Conservation (phyloP, 2,329 filamentous ascomycete genomes). For the Talaromyces albobiverticillius region DNA sequence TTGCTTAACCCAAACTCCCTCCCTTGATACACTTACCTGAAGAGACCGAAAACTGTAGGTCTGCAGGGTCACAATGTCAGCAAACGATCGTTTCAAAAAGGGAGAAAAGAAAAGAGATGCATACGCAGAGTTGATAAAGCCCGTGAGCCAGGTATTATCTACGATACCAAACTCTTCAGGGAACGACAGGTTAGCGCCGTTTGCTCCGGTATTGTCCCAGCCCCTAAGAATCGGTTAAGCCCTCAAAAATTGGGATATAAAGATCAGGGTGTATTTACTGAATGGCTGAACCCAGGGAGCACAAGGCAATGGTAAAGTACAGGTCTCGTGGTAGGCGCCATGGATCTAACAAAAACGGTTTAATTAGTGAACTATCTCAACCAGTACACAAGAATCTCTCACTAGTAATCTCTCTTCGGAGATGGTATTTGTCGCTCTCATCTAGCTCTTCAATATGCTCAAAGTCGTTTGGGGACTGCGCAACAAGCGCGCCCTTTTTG, state of each 20-base stretch:
- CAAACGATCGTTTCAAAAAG: not conserved
- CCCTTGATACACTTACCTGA: constrained; percentile 14
- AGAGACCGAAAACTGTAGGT: constrained; percentile 17
- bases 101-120: constrained; percentile 25
- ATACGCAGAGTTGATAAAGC: constrained; percentile 58
- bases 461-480: constrained; percentile 49
- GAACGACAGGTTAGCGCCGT: constrained; percentile 45
- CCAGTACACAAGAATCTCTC: constrained; percentile 32
- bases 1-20: not conserved
- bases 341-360: constrained; percentile 13
- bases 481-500: constrained; percentile 51
- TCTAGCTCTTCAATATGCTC: constrained; percentile 47
- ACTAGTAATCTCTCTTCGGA: constrained; percentile 46
- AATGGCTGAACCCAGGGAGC: constrained; percentile 42
- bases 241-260: not conserved
- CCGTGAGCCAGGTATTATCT: constrained; percentile 59
- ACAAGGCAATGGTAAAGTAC: constrained; percentile 31
- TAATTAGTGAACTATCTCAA: not conserved
- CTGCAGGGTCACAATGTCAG: not conserved
- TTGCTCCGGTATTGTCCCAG: constrained; percentile 45
- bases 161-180: constrained; percentile 34
- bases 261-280: constrained; percentile 23
- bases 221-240: constrained; percentile 18
- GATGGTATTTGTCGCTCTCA: constrained; percentile 40
- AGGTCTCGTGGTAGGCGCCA: constrained; percentile 18